A percentile compares a stretch with the other conserved stretches of the same genome.
Evolutionary conservation across 768 basidiomycete genomes (phyloP).

Genomic region (Phanerochaete sordida): DNA sequence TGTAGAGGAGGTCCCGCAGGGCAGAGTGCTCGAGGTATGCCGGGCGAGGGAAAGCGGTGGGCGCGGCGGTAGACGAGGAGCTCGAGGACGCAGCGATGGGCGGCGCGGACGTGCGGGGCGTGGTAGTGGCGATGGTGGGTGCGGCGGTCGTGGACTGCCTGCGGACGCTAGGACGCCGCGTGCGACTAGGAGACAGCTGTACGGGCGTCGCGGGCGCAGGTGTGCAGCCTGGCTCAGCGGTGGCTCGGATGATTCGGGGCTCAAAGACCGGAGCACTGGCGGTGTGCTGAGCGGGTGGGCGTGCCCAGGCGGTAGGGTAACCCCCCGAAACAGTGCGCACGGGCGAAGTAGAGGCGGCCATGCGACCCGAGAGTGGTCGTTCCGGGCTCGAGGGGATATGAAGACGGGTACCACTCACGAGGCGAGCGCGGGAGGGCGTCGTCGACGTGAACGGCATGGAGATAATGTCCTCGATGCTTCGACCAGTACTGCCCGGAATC

Average conservation of each 20-base stretch:
- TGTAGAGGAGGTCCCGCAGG: constrained; percentile 64
- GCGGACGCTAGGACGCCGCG: constrained; percentile 43
- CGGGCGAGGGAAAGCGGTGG: constrained; percentile 55
- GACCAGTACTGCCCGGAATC: constrained; percentile 46
- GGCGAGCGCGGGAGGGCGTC: constrained; percentile 7
- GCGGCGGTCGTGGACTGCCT: constrained; percentile 10
- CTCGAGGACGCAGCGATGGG: constrained; percentile 4
- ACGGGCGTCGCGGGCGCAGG: constrained; percentile 44
- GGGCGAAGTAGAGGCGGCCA: background rate
- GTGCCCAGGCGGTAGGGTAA: constrained; percentile 15
- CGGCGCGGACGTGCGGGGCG: constrained; percentile 10
- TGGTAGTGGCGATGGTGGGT: constrained; percentile 5
- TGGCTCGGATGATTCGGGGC: constrained; percentile 67
- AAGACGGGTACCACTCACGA: constrained; percentile 6
- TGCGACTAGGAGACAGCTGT: constrained; percentile 38
- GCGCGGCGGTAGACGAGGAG: constrained; percentile 9
- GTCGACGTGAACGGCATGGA: constrained; percentile 47
- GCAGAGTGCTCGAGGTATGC: constrained; percentile 76
- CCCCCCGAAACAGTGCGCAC: constrained; percentile 16
- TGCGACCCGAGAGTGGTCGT: background rate
- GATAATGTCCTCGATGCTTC: constrained; percentile 64
- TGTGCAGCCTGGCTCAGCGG: constrained; percentile 28
- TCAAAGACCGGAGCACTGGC: constrained; percentile 17
- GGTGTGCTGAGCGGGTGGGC: constrained; percentile 10
- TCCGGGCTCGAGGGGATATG: constrained; percentile 3